These are phyloP conservation scores for Pelargonium citronellum DNA, from an alignment of 441 rosid genomes.

Conservation along the genomic window DNA sequence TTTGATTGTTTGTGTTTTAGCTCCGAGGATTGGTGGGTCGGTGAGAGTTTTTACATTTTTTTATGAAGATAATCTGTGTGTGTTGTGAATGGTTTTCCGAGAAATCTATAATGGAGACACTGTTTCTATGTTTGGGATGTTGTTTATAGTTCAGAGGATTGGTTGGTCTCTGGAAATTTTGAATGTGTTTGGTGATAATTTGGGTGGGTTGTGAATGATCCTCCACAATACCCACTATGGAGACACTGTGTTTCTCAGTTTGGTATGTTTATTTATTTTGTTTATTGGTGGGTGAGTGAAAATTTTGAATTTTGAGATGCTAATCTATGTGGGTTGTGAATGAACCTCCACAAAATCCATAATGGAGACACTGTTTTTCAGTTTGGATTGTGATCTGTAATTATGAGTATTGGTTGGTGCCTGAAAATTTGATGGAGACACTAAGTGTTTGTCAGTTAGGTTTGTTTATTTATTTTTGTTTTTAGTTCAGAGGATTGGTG, in stretches of 20 bases:
- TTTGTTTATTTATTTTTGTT: neutral
- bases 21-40: neutral
- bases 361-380: neutral
- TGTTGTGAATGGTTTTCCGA: neutral
- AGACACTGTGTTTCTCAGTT: neutral
- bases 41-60: neutral
- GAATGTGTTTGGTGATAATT: neutral
- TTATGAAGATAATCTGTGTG: neutral
- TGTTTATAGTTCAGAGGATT: neutral
- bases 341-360: neutral
- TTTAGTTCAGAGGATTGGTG: slow-evolving; percentile 3
- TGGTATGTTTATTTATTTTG: neutral
- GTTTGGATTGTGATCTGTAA: neutral
- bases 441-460: neutral
- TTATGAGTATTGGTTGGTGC: neutral
- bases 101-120: neutral
- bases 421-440: neutral
- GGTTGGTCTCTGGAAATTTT: neutral
- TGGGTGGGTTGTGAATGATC: neutral
- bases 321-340: slow-evolving; percentile 4
- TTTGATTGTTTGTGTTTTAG: neutral
- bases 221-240: neutral
- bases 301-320: neutral
- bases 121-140: no score
- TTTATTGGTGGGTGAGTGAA: neutral